phyloP scores from a whole-genome alignment of 2,329 filamentous ascomycete species.

The Colletotrichum caudatum region DNA sequence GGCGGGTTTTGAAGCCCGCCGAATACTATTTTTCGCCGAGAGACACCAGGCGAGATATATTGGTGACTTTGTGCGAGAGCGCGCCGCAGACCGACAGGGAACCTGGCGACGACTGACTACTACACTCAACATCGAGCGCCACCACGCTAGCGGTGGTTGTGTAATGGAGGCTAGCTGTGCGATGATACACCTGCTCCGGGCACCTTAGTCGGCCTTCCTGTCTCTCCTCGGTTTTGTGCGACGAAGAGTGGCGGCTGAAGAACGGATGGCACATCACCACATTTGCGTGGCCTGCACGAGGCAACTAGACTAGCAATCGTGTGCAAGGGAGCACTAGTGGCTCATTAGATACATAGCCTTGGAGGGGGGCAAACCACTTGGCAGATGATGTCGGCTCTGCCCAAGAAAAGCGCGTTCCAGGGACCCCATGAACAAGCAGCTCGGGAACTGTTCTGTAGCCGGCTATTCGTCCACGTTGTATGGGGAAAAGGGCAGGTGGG shows the following conservation, averaged over 20 bases:
- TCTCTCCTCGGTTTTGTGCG: neutral
- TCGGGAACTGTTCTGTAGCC: neutral
- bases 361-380: neutral
- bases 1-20: conserved; percentile 9
- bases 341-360: conserved; percentile 10
- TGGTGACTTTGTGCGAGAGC: conserved; percentile 23
- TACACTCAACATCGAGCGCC: conserved; percentile 21
- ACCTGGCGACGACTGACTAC: conserved; percentile 4
- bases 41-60: conserved; percentile 21
- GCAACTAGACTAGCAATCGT: neutral
- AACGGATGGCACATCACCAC: neutral
- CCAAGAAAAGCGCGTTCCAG: conserved; percentile 22
- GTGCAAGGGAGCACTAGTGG: neutral
- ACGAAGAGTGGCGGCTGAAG: neutral
- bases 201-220: neutral
- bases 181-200: conserved; percentile 14
- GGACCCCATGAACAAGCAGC: conserved; percentile 3
- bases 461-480: conserved; percentile 26
- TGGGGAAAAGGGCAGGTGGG: conserved; percentile 25
- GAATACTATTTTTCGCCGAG: neutral
- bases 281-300: neutral
- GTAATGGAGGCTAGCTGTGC: conserved; percentile 6
- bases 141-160: conserved; percentile 38
- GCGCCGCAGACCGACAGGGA: neutral
- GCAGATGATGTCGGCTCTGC: conserved; percentile 23